Base-by-base conservation (phyloP, 116 monocot species). In the Posidonia oceanica region DNA sequence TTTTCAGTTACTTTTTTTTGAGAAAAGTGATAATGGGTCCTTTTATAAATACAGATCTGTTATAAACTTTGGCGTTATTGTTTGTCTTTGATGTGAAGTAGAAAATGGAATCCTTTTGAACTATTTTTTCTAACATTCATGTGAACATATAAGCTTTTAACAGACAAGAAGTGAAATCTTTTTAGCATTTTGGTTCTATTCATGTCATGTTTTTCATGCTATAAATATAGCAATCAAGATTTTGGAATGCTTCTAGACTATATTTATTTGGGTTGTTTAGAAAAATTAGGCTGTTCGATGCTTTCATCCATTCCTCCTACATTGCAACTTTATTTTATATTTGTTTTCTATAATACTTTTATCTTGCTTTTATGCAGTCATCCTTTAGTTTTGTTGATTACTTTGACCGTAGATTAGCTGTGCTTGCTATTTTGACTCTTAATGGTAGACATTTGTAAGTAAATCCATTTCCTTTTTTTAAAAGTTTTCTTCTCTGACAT, bases 341-440 rank as follows among this genome's bases (percentile, higher is more conserved):
- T 65, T 39, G n/a, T 40, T 15, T 44, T 67, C 2, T 48, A 15
- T 67, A 51, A 52, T 67, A 54, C 14, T 70, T 23, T 70, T 58
- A 1, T 70, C 55, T 38, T 53, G 52, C 10, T 59, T 61, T 36
- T 54, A 52, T 85, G 70, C 90, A 94, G 90, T 90, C 94, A 62
- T 90, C 94, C 38, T 94, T 84, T 82, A 90, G 94, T 20, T 94
- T 90, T 82, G 78, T 90, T 78, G 90, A 94, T 62, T 94, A 90
- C 42, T 87, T 78, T 77, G 94, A 94, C 52, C 90, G 83, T 36
- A 74, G 83, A 71, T 90, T 85, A n/a, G 94, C 94, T 78, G 80
- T 83, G 37, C 82, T 94, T 75, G 87, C 94, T 63, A 94, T 90
- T 63, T 36, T 87, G 36, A 80, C 81, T 38, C 94, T 94, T 64